Percentiles rank a stretch among this genome's conserved stretches.
phyloP scores from a whole-genome alignment of 768 basidiomycete species.

The Boletus subcaerulescens region DNA sequence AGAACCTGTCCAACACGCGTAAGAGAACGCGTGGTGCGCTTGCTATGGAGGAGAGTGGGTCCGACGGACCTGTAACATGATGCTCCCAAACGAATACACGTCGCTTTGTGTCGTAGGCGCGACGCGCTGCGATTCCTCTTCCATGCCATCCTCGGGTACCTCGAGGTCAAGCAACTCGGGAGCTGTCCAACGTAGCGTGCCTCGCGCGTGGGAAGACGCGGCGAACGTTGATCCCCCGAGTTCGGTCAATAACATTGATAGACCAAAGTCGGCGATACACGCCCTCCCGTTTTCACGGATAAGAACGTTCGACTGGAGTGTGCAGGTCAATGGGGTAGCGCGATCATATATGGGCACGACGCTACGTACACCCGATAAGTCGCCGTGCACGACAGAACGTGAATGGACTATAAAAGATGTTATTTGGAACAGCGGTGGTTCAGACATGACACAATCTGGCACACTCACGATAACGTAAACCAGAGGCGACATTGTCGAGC shows the following conservation, averaged over 20 bases:
- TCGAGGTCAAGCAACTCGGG: conserved; percentile 15
- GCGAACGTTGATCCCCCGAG: conserved; percentile 9
- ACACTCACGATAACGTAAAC: too few species aligned
- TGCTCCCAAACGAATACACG: too few species aligned
- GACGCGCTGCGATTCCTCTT: not conserved
- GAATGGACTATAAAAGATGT: conserved; percentile 12
- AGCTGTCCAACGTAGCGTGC: not conserved
- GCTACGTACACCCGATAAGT: conserved; percentile 16
- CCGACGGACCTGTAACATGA: conserved; percentile 10
- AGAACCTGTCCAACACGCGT: not conserved
- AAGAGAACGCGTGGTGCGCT: not conserved
- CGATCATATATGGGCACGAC: too few species aligned
- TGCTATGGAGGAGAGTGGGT: not conserved
- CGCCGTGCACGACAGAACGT: conserved; percentile 15
- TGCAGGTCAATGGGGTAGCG: not conserved
- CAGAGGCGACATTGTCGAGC: conserved; percentile 4
- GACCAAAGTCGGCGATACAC: too few species aligned
- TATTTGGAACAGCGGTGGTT: too few species aligned
- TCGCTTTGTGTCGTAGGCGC: conserved; percentile 4
- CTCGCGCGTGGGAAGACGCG: conserved; percentile 17
- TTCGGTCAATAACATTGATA: too few species aligned
- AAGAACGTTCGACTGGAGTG: too few species aligned
- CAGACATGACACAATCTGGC: too few species aligned
- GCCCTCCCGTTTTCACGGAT: too few species aligned
- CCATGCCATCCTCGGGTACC: not conserved